Conservation (phyloP, 163 green algal species). For the Scenedesmus sp. region DNA sequence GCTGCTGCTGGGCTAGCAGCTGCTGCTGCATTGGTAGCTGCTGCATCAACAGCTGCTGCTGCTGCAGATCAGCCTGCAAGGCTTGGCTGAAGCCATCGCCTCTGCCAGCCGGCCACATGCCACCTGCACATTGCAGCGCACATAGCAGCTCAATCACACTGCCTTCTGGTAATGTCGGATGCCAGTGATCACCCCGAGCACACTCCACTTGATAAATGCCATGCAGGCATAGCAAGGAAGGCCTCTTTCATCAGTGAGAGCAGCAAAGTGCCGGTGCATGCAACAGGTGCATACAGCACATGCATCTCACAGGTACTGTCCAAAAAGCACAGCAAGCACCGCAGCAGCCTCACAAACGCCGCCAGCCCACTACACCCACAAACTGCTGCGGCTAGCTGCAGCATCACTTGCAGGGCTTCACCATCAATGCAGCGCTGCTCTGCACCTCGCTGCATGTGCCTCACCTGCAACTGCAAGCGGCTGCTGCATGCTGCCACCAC, state of each 20-base stretch:
- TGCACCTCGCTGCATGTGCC: background rate
- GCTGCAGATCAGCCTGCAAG: background rate
- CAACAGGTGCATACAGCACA: too few species aligned
- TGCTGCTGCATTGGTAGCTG: background rate
- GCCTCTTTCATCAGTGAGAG: too few species aligned
- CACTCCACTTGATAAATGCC: too few species aligned
- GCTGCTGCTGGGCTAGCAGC: background rate
- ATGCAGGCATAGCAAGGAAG: too few species aligned
- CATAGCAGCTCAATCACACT: background rate
- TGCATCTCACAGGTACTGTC: too few species aligned
- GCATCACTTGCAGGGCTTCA: background rate
- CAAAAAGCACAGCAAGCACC: too few species aligned
- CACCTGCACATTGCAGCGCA: background rate
- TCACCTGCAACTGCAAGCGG: background rate
- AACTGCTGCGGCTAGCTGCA: background rate
- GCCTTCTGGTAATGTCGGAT: background rate
- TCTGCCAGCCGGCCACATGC: background rate
- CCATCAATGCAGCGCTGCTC: background rate
- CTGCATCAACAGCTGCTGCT: background rate
- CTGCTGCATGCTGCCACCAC: background rate
- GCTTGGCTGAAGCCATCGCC: background rate
- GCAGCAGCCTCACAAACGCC: too few species aligned
- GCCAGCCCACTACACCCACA: too few species aligned
- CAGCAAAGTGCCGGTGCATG: too few species aligned
- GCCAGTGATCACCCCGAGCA: too few species aligned